phyloP scores from a whole-genome alignment of 192 early-diverging fungal genomes.

The Phycomyces nitens region DNA sequence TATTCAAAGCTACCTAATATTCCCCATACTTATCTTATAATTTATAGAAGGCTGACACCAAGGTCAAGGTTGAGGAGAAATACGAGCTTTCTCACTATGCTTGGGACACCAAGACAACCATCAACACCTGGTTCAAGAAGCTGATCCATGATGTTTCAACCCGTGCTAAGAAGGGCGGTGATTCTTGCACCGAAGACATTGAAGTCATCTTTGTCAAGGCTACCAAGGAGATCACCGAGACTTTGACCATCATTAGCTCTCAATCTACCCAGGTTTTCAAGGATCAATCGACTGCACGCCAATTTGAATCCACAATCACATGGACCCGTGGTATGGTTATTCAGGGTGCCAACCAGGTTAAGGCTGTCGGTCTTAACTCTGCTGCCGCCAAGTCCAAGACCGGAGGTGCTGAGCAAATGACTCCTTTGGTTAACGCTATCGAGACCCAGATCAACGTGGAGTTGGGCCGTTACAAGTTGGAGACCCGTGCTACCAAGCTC shows the following conservation, averaged over 20 bases:
- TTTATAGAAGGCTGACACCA: conserved; percentile 1
- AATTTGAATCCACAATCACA: conserved; percentile 8
- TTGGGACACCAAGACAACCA: conserved; percentile 8
- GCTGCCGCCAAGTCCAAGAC: conserved; percentile 9
- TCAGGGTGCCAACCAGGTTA: conserved; percentile 12
- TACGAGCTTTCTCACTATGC: background rate
- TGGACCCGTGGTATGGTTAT: conserved; percentile 13
- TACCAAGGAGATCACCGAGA: conserved; percentile 3
- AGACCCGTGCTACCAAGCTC: background rate
- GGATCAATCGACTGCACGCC: conserved; percentile 6
- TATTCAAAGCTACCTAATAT: background rate
- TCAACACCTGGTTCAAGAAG: conserved; percentile 13
- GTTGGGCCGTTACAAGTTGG: conserved; percentile 4
- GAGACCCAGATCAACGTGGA: conserved; percentile 13
- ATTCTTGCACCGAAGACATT: conserved; percentile 6
- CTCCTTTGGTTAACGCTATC: conserved; percentile 12
- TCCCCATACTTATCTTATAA: too few relatives aligned
- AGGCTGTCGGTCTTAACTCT: conserved; percentile 10
- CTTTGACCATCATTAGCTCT: background rate
- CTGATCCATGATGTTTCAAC: conserved; percentile 11
- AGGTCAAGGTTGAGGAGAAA: background rate
- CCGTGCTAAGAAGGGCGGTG: conserved; percentile 21
- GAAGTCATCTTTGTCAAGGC: conserved; percentile 7
- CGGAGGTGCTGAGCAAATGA: conserved; percentile 17
- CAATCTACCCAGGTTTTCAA: background rate